A percentile compares a stretch with the other conserved stretches of the same genome.
Evolutionary conservation across 495 filamentous ascomycete genomes (phyloP).

Genomic region (Barbatosphaeria neglecta): DNA sequence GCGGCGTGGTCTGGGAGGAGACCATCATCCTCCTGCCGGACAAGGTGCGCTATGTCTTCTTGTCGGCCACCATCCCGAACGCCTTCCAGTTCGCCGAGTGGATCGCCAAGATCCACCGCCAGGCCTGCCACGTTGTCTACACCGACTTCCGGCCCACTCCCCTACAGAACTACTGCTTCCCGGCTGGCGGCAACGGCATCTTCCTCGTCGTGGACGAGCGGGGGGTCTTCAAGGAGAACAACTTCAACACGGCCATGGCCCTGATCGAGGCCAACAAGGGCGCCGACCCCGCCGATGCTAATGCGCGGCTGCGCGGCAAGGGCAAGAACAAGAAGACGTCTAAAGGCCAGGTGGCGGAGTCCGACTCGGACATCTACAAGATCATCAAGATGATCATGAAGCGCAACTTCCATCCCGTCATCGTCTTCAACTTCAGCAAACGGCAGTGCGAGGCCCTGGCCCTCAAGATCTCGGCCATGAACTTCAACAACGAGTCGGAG

Average conservation of each 20-base stretch:
- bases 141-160: conserved; percentile 96
- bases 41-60: conserved; percentile 95
- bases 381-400: conserved; percentile 98
- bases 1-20: conserved; percentile 98
- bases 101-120: conserved; percentile 92
- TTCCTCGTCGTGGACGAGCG: conserved; percentile 95
- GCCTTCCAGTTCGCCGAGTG: conserved; percentile 99
- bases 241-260: conserved; percentile 92
- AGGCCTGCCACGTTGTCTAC: conserved; percentile 97
- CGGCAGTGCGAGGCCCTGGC: conserved; percentile 83
- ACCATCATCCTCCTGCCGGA: conserved; percentile 95
- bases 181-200: conserved; percentile 84
- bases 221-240: conserved; percentile 85
- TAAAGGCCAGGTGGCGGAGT: conserved; percentile 60
- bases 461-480: conserved; percentile 66
- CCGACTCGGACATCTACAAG: conserved; percentile 80
- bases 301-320: conserved; percentile 68
- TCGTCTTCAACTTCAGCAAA: conserved; percentile 99
- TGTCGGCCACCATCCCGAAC: conserved; percentile 98
- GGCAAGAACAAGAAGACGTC: conserved; percentile 85
- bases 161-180: conserved; percentile 95
- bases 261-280: conserved; percentile 80
- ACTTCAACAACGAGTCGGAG: conserved; percentile 97
- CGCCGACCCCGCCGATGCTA: conserved; percentile 64
- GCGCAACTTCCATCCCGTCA: conserved; percentile 91